Evolutionary conservation across 139 green algal genomes (phyloP).

Genomic region (Coelastrella sp.): DNA sequence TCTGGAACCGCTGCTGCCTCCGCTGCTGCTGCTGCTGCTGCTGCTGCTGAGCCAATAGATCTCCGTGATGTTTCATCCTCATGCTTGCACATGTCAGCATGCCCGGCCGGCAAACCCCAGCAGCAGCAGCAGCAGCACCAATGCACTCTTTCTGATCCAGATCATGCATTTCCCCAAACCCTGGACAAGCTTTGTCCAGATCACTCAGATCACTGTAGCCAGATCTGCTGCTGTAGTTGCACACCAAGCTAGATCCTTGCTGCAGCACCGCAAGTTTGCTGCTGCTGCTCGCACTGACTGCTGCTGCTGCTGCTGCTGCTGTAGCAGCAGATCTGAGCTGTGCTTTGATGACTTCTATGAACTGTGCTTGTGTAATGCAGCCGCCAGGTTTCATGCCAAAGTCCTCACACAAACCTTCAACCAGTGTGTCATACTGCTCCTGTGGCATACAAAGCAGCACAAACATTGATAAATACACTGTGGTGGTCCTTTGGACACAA

Average conservation of each 20-base stretch:
- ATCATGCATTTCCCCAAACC: too few relatives aligned
- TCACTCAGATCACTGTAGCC: too few relatives aligned
- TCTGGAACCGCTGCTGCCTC: not conserved
- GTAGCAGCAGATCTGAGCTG: slow-evolving; percentile 10
- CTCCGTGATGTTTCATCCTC: not conserved
- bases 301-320: not conserved
- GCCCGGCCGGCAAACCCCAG: not conserved
- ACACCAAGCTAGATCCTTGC: not conserved
- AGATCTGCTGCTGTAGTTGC: not conserved
- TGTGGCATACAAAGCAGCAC: not conserved
- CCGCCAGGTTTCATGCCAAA: slow-evolving; percentile 20
- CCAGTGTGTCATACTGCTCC: slow-evolving; percentile 14
- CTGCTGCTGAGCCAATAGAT: not conserved
- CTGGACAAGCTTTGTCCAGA: too few relatives aligned
- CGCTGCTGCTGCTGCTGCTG: not conserved
- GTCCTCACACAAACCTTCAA: slow-evolving; percentile 27
- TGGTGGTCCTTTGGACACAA: too few relatives aligned
- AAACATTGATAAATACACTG: too few relatives aligned
- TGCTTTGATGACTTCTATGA: slow-evolving; percentile 21
- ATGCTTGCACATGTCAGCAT: not conserved
- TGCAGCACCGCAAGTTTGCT: too few relatives aligned
- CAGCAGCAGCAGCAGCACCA: not conserved
- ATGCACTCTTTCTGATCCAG: not conserved
- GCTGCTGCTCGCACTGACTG: not conserved
- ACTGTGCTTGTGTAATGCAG: not conserved